These are phyloP conservation scores for Takashimella koratensis DNA, from an alignment of 1,284 basidiomycete species.

Conservation along the genomic window DNA sequence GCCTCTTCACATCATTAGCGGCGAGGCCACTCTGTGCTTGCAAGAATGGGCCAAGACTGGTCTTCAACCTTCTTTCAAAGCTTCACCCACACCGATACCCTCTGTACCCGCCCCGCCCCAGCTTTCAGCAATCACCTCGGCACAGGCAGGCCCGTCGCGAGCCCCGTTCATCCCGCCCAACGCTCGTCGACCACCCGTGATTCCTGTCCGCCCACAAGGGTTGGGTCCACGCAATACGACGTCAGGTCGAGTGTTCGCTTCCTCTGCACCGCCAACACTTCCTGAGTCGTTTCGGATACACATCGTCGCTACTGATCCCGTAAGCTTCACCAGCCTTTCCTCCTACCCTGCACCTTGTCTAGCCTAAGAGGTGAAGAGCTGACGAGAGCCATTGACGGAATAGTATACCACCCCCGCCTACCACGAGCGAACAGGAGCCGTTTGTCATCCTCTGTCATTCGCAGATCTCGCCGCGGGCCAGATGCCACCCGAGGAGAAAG, in stretches of 20 bases:
- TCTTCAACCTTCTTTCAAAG: neutral
- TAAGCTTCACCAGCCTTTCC: constrained; percentile 15
- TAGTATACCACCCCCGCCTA: constrained; percentile 58
- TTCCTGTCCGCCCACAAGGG: neutral
- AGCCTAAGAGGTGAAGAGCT: no score
- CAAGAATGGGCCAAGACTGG: constrained; percentile 41
- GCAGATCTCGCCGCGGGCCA: constrained; percentile 55
- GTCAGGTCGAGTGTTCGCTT: constrained; percentile 6
- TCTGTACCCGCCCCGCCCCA: neutral
- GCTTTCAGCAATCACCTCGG: neutral
- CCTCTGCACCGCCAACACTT: constrained; percentile 10
- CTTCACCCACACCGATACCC: neutral
- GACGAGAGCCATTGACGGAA: no score
- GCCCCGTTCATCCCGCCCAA: constrained; percentile 40
- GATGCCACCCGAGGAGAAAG: constrained; percentile 40
- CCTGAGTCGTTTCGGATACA: constrained; percentile 17
- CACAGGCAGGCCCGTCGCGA: constrained; percentile 10
- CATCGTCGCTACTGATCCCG: constrained; percentile 50
- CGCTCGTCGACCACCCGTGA: constrained; percentile 11
- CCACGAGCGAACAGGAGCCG: constrained; percentile 52
- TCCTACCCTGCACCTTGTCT: no score
- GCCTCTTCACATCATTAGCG: no score
- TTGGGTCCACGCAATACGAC: neutral
- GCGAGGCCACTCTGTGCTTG: constrained; percentile 46
- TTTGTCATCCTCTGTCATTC: constrained; percentile 57